phyloP scores from a whole-genome alignment of 2,329 filamentous ascomycete genomes.

The Talaromyces sp. region DNA sequence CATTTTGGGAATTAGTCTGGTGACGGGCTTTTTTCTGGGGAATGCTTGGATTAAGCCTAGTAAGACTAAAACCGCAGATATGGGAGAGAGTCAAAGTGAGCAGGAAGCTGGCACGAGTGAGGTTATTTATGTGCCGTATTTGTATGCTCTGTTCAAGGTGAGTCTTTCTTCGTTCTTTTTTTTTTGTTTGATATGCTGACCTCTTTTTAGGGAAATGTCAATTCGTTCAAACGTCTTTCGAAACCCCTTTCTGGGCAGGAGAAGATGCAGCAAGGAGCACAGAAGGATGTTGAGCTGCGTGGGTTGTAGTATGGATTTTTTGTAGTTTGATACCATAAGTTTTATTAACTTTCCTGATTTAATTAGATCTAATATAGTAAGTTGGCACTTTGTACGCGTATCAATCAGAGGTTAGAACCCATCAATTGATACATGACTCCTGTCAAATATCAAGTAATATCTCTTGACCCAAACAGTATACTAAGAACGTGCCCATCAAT shows the following conservation, averaged over 20 bases:
- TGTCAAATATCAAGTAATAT: background rate
- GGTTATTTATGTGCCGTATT: constrained; percentile 26
- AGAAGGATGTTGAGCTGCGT: background rate
- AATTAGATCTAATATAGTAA: background rate
- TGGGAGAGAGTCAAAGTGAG: background rate
- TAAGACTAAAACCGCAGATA: constrained; percentile 16
- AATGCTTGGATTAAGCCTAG: constrained; percentile 47
- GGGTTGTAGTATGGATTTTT: background rate
- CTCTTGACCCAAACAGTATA: background rate
- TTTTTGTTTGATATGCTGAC: background rate
- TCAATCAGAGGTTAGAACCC: background rate
- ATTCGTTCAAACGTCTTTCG: constrained; percentile 16
- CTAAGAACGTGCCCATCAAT: background rate
- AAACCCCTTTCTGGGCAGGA: background rate
- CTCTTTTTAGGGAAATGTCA: constrained; percentile 19
- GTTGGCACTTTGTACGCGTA: background rate
- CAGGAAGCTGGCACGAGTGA: constrained; percentile 17
- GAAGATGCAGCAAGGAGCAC: background rate
- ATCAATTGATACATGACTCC: background rate
- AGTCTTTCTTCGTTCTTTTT: constrained; percentile 2
- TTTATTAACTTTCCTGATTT: background rate
- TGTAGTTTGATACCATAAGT: background rate
- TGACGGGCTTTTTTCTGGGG: constrained; percentile 43
- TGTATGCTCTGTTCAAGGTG: constrained; percentile 28
- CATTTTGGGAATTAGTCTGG: constrained; percentile 48